These are phyloP conservation scores for Trifolium subterraneum DNA, from an alignment of 306 rosid species.

Conservation along the genomic window DNA sequence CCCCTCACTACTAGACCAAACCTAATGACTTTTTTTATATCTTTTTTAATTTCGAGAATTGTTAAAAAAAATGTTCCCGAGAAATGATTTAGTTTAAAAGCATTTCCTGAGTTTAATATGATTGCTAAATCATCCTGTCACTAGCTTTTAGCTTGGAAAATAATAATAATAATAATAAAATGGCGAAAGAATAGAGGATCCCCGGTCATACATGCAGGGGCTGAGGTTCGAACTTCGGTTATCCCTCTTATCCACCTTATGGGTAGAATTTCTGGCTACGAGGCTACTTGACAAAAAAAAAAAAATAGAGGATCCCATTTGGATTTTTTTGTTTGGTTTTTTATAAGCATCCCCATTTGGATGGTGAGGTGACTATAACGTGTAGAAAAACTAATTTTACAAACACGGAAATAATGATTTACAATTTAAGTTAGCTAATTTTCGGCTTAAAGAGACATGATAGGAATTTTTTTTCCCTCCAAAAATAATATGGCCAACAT, in stretches of 20 bases:
- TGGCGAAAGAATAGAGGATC: too few species aligned
- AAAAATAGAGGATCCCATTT: too few species aligned
- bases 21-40: too few species aligned
- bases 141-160: background rate
- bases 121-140: background rate
- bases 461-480: slow-evolving; percentile 18
- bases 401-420: slow-evolving; percentile 40
- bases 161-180: background rate
- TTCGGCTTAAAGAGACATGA: slow-evolving; percentile 18
- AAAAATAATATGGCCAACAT: slow-evolving; percentile 38
- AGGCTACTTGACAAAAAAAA: too few species aligned
- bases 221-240: too few species aligned
- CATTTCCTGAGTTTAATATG: background rate
- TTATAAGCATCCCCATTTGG: background rate
- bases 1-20: too few species aligned
- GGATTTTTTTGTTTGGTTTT: too few species aligned
- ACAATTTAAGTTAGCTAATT: slow-evolving; percentile 25
- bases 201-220: too few species aligned
- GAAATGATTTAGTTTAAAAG: background rate
- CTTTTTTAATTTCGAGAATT: too few species aligned
- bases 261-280: too few species aligned
- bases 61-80: background rate
- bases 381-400: slow-evolving; percentile 1
- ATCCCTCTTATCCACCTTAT: too few species aligned
- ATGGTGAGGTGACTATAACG: background rate